Evolutionary conservation across 805 yeast species (phyloP), one percentile per base, ranked within the genome.

Genomic region (Pichia paraexigua): DNA sequence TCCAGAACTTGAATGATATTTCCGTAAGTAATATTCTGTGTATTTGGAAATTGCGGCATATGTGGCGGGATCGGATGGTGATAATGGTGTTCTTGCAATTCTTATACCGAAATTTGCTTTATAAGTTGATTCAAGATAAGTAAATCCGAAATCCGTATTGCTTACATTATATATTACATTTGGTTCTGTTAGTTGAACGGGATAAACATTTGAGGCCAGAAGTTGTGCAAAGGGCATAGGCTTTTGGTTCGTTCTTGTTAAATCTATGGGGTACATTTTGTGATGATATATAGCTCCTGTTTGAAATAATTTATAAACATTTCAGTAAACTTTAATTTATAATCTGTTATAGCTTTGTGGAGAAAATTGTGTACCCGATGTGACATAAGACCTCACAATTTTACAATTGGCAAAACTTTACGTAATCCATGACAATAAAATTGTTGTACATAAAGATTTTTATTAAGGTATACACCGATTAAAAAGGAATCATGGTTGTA

Each of bases 21-120:
- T 66, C 37, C 72, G 56, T 45, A 79, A 70, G 40, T 73, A 63
- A 41, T 63, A 66, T 48, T 75, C 75, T 8, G 78, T 70, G 56
- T 76, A 80, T 51, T 71, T 71, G 1, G 83, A 80, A 24, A 77
- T 57, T 11, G 80, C 72, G 1, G 77, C 79, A 55, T 79, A 78
- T 0, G 83, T 78, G 15, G 71, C 71, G 13, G 82, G 78, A 54
- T 79, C 70, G 44, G 58, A 55, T 53, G 72, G 53, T 50, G 71
- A 56, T 49, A 70, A 54, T 41, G 73, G 71, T 22, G 74, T 62
- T 48, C 73, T 53, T 40, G 72, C 62, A n/a, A 68, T 58, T 41
- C 71, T 58, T 9, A 69, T 55, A 1, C 60, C 68, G 32, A 63
- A 47, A 42, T 67, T 67, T 0, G 71, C 64, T 43, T 56, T 58